Evolutionary conservation across 2,329 filamentous ascomycete genomes (phyloP), one percentile per base, ranked within the genome.

Genomic region (Botrytis fabae): DNA sequence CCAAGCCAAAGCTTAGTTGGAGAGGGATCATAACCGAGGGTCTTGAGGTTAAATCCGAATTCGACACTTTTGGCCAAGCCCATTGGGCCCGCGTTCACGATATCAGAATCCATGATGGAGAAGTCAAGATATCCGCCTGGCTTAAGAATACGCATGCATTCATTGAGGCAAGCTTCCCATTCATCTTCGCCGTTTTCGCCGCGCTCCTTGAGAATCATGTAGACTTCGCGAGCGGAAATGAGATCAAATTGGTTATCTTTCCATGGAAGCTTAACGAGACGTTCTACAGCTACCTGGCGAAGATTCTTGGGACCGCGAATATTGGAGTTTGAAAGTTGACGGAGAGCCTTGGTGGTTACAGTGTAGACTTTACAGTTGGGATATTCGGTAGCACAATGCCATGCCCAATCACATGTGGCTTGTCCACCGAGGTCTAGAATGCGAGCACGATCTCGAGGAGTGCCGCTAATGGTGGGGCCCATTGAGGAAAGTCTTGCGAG

Each of bases 91-190:
- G 94, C 91, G 76, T 94, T 95, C 75, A 97, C 90, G 78, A 99
- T 90, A 79, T 97, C 94, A 1, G 94, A 92, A 82, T 99, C 96
- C 78, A 98, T 89, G 62, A 98, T 84, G 75, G 90, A 91, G 84
- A 96, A 99, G 80, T 99, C 96, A 73, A 99, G 85, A 82, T 95
- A 95, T 46, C 96, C 96, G 69, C 94, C 94, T 0, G 95, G 95
- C 84, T 97, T 97, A 70, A 87, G 90, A 73, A 97, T 92, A 74
- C 96, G 94, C 84, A 93, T 90, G 81, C 94, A 97, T 84, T 99
- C 96, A 70, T 85, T 86, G 14, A 98, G 86, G 75, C 93, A 96
- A 66, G 91, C 86, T 80, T 97, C 93, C 87, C 95, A 98, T 83
- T 98, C 95, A 79, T 98, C 94, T 73, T 89, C 85, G 59, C 88